Evolutionary conservation across 2,329 filamentous ascomycete species (phyloP).

Genomic region (Pseudofabraea citricarpa): DNA sequence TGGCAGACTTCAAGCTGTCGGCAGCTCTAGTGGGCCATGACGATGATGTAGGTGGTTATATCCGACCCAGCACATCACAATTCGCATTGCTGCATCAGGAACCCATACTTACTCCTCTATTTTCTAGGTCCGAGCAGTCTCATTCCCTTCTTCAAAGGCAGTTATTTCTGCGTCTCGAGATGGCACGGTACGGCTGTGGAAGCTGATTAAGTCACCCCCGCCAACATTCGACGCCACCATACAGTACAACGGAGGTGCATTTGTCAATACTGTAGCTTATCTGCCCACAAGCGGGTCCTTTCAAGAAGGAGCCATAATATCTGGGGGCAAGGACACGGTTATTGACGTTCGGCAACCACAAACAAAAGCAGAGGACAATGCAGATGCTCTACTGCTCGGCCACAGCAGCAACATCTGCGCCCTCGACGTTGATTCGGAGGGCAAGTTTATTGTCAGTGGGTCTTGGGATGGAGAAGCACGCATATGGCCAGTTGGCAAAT

Average conservation of each 20-base stretch:
- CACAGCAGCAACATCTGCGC: slow-evolving; percentile 86
- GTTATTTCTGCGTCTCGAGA: slow-evolving; percentile 88
- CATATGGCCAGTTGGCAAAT: slow-evolving; percentile 80
- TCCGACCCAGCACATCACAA: neutral
- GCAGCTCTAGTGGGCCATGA: slow-evolving; percentile 85
- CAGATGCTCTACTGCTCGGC: slow-evolving; percentile 80
- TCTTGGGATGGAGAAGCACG: slow-evolving; percentile 90
- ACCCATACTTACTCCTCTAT: too few species aligned
- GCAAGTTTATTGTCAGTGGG: slow-evolving; percentile 76
- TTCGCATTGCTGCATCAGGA: slow-evolving; percentile 11
- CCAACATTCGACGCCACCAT: slow-evolving; percentile 74
- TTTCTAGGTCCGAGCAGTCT: slow-evolving; percentile 78
- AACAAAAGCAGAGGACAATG: slow-evolving; percentile 65
- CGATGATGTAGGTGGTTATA: slow-evolving; percentile 69
- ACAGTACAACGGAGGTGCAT: slow-evolving; percentile 73
- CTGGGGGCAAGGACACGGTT: slow-evolving; percentile 85
- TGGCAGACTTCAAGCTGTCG: slow-evolving; percentile 89
- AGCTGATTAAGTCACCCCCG: slow-evolving; percentile 58
- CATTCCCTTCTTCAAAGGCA: slow-evolving; percentile 67
- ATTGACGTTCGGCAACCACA: slow-evolving; percentile 81
- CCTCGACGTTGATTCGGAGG: slow-evolving; percentile 70
- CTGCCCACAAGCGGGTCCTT: slow-evolving; percentile 60
- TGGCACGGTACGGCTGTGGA: slow-evolving; percentile 85
- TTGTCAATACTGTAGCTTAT: slow-evolving; percentile 81
- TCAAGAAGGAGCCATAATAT: slow-evolving; percentile 77